These are phyloP conservation scores for Delonix regia DNA, from an alignment of 306 rosid species.

Conservation along the genomic window DNA sequence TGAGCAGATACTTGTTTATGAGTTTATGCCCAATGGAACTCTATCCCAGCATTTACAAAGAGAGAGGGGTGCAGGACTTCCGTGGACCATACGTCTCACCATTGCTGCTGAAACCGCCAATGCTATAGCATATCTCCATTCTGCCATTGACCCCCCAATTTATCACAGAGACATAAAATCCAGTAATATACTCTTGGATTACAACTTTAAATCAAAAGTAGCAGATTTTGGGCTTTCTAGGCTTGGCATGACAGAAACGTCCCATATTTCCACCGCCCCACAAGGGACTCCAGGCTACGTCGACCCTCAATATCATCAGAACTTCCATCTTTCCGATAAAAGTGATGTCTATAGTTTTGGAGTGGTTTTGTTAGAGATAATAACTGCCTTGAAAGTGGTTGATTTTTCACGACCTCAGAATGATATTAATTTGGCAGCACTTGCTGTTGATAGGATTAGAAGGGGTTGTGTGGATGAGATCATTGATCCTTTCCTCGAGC, in stretches of 20 bases:
- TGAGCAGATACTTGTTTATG: slow-evolving; percentile 92
- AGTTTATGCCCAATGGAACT: slow-evolving; percentile 91
- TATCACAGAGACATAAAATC: slow-evolving; percentile 97
- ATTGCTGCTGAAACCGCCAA: slow-evolving; percentile 89
- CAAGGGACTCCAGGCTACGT: slow-evolving; percentile 99
- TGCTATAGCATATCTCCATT: slow-evolving; percentile 92
- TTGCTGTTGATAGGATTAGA: slow-evolving; percentile 89
- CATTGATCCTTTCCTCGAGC: slow-evolving; percentile 87
- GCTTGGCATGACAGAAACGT: slow-evolving; percentile 79
- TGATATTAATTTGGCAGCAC: slow-evolving; percentile 93
- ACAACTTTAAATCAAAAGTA: slow-evolving; percentile 81
- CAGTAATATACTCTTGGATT: slow-evolving; percentile 84
- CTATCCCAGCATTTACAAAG: slow-evolving; percentile 82
- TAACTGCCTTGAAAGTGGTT: slow-evolving; percentile 91
- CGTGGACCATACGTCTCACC: slow-evolving; percentile 87
- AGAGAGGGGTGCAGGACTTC: slow-evolving; percentile 71
- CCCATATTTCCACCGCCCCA: slow-evolving; percentile 98
- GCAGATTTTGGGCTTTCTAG: slow-evolving; percentile 99
- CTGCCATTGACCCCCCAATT: slow-evolving; percentile 85
- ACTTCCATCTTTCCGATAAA: slow-evolving; percentile 92
- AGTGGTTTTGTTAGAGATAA: slow-evolving; percentile 92
- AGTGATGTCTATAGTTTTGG: slow-evolving; percentile 98
- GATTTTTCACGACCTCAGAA: slow-evolving; percentile 81
- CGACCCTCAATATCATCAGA: slow-evolving; percentile 96
- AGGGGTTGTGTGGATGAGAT: slow-evolving; percentile 78